phyloP scores from a whole-genome alignment of 75 land plant genomes.

The Chamaecyparis obtusa region DNA sequence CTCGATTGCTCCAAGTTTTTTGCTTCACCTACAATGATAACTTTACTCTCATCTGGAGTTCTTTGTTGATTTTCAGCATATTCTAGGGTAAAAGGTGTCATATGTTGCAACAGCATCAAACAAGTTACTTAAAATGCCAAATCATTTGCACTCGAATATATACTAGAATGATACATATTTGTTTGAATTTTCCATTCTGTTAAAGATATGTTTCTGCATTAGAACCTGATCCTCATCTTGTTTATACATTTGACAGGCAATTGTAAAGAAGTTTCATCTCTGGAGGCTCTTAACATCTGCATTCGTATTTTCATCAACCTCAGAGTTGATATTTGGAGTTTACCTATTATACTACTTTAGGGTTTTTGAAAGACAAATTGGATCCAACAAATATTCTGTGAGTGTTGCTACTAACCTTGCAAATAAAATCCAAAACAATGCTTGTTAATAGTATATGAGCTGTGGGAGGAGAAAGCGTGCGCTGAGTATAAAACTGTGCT shows the following conservation, averaged over 20 bases:
- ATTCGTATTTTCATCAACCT: conserved; percentile 35
- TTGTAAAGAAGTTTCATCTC: conserved; percentile 33
- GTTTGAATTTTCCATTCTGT: not conserved
- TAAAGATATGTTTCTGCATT: not conserved
- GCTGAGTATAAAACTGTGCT: not conserved
- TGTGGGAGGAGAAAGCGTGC: not conserved
- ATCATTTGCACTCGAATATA: not conserved
- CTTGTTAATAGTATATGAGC: not conserved
- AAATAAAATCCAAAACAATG: not conserved
- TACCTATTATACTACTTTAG: conserved; percentile 44
- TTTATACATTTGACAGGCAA: conserved; percentile 19
- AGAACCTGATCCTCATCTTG: not conserved
- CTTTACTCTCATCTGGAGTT: no score
- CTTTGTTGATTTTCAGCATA: no score
- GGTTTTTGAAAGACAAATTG: conserved; percentile 54
- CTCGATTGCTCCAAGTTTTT: no score
- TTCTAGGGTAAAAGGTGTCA: no score
- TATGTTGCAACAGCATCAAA: no score
- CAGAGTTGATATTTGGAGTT: conserved; percentile 47
- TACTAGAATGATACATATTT: not conserved
- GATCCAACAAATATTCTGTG: conserved; percentile 51
- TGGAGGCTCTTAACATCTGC: conserved; percentile 40
- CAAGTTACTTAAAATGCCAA: not conserved
- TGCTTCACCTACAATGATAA: no score
- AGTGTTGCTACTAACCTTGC: not conserved